phyloP scores from a whole-genome alignment of 1,284 basidiomycete species.

The Fistulina hepatica region DNA sequence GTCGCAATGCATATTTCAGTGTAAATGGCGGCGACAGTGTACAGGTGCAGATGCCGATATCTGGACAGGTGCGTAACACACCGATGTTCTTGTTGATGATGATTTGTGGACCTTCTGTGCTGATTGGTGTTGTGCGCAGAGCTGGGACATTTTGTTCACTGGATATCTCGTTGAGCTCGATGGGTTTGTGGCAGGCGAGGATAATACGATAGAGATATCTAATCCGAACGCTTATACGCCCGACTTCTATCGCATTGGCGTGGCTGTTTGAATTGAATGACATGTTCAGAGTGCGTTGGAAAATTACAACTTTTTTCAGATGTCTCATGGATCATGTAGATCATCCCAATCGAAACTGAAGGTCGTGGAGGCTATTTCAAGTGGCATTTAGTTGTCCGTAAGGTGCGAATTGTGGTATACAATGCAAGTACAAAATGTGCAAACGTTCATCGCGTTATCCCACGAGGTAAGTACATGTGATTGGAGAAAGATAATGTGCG shows the following conservation, averaged over 20 bases:
- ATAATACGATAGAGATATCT: conserved; percentile 31
- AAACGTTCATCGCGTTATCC: too few species aligned
- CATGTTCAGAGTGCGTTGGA: too few species aligned
- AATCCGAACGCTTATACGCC: conserved; percentile 31
- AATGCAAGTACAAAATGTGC: too few species aligned
- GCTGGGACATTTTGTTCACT: conserved; percentile 32
- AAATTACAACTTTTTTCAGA: too few species aligned
- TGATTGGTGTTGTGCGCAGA: conserved; percentile 19
- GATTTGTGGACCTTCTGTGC: conserved; percentile 1
- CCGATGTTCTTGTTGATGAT: not conserved
- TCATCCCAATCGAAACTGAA: too few species aligned
- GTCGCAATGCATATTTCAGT: conserved; percentile 34
- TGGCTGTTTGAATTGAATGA: conserved; percentile 22
- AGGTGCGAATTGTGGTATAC: too few species aligned
- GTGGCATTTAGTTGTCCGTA: too few species aligned
- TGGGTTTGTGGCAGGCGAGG: conserved; percentile 32
- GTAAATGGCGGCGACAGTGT: conserved; percentile 34
- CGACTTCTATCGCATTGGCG: conserved; percentile 32
- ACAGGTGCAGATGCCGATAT: conserved; percentile 36
- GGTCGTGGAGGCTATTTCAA: too few species aligned
- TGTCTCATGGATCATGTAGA: too few species aligned
- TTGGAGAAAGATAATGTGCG: too few species aligned
- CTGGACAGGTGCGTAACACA: conserved; percentile 34
- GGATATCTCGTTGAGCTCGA: conserved; percentile 31
- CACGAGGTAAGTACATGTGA: too few species aligned